Evolutionary conservation across 345 rosid genomes (phyloP).

Genomic region (Eutrema japonicum): DNA sequence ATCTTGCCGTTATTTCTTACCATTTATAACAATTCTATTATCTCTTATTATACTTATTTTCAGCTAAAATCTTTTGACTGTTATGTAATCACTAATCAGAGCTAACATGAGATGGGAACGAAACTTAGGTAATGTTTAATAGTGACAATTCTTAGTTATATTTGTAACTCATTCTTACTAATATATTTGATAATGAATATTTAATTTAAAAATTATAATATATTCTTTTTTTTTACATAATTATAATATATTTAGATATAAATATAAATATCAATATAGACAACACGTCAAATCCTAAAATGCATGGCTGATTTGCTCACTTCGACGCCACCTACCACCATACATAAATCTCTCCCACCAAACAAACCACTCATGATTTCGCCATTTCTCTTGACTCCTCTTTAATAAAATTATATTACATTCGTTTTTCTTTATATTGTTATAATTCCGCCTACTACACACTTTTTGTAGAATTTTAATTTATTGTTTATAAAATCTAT

Average conservation of each 20-base stretch:
- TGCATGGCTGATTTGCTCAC: constrained; percentile 22
- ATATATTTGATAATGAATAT: neutral
- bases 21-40: too few relatives aligned
- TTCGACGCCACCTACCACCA: constrained; percentile 33
- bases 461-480: neutral
- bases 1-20: too few relatives aligned
- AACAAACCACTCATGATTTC: constrained; percentile 20
- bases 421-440: neutral
- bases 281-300: constrained; percentile 25
- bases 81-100: too few relatives aligned
- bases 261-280: neutral
- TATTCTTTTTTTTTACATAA: neutral
- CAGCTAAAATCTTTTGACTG: too few relatives aligned
- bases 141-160: neutral
- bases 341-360: constrained; percentile 27
- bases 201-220: neutral
- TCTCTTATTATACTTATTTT: too few relatives aligned
- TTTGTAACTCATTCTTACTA: neutral
- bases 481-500: neutral
- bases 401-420: constrained; percentile 4
- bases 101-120: neutral
- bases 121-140: neutral
- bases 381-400: constrained; percentile 19
- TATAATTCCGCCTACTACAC: neutral
- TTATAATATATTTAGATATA: neutral